Conservation (phyloP, 2,329 filamentous ascomycete genomes). For the Ceratocystis albifundus region DNA sequence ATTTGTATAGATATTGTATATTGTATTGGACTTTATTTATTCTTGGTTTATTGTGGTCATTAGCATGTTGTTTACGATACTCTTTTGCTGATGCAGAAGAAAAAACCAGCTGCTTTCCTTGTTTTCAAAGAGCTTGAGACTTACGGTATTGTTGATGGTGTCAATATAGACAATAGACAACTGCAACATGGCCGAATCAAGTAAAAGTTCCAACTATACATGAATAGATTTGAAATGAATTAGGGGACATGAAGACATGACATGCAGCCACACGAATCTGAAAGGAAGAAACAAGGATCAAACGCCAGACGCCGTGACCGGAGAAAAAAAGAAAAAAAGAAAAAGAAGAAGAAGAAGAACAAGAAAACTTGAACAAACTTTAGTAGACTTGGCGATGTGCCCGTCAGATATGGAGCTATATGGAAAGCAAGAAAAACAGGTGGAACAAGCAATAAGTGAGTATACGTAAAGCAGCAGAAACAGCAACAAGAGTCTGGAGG, state of each 20-base stretch:
- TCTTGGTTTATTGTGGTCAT: neutral
- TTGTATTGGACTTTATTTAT: constrained; percentile 5
- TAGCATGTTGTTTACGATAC: neutral
- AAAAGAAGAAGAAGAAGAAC: too few species aligned
- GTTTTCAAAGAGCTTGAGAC: neutral
- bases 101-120: neutral
- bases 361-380: neutral
- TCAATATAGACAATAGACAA: too few species aligned
- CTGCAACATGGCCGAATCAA: too few species aligned
- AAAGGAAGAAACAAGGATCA: neutral
- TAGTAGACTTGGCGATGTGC: too few species aligned
- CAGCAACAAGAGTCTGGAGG: neutral
- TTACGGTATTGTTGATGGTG: too few species aligned
- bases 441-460: neutral
- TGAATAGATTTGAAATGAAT: neutral
- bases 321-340: too few species aligned
- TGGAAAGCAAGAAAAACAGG: neutral
- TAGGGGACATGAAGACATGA: neutral
- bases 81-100: neutral
- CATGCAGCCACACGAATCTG: too few species aligned
- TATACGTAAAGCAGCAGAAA: neutral
- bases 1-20: constrained; percentile 19
- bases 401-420: too few species aligned
- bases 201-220: neutral
- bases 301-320: neutral